Evolutionary conservation across 2,329 filamentous ascomycete genomes (phyloP), one percentile per base, ranked within the genome.

Genomic region (Arthrobotrys sinensis): DNA sequence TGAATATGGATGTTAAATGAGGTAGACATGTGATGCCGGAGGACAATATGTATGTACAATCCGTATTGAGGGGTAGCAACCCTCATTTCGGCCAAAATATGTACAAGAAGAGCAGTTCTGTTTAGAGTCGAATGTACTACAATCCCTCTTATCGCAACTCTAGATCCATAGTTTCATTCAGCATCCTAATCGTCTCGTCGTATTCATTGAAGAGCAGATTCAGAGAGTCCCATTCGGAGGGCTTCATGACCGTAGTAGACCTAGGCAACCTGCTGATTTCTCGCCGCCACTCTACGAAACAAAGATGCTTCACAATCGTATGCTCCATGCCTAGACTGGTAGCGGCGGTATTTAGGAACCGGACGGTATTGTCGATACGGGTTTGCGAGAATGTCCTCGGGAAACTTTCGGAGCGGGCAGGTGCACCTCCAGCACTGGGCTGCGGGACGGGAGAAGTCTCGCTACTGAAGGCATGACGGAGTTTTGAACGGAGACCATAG

Each of bases 301-400:
- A 81, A 57, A 95, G 83, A 80, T 91, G 94, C 84, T 90, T 92
- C 70, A 95, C 82, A 7, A 96, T 88, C 70, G 85, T 87, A 83
- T 94, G 91, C 86, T 95, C 93, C 36, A 93, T 81, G 0, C 92
- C 92, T 69, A 84, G 88, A 81, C 89, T 87, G 79, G 84, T 86
- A 0, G 88, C 87, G 3, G 93, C 93, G 46, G 89, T 88, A 36
- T 89, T 85, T 0, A 95, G 85, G 82, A 96, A 95, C 83, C 89
- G 89, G 3, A 92, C 82, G 0, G 93, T 96, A 77, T 90, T 89
- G 79, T 87, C 85, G 64, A 92, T 86, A 63, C 86, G 87, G 55
- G 86, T 84, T 5, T 84, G 77, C 66, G 92, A 86, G 80, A 88
- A 88, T 1, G 34, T 60, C n/a, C 52, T 55, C 3, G 73, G 66